Evolutionary conservation across 371 early-diverging fungal species (phyloP).

Genomic region (Dinochytrium kinnereticum): DNA sequence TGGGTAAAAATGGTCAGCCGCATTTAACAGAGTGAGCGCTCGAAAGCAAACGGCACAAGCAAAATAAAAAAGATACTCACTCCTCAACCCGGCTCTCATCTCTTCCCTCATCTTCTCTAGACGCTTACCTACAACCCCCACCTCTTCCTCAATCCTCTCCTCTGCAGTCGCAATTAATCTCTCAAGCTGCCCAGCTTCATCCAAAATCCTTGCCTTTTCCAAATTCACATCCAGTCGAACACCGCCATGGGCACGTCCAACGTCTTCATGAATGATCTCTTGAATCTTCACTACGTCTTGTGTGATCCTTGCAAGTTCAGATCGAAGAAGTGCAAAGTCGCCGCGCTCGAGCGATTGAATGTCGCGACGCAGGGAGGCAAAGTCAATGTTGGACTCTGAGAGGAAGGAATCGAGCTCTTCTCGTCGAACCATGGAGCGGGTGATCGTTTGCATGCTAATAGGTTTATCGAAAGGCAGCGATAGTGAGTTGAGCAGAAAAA

Average conservation of each 20-base stretch:
- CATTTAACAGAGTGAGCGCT: background rate
- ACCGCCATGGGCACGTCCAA: constrained; percentile 82
- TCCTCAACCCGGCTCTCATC: constrained; percentile 35
- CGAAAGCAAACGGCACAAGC: background rate
- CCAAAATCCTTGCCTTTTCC: constrained; percentile 89
- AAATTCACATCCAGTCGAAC: constrained; percentile 87
- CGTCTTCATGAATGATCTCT: constrained; percentile 79
- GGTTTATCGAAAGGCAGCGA: no score
- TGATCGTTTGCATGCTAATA: constrained; percentile 15
- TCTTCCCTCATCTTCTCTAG: constrained; percentile 37
- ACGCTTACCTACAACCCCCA: constrained; percentile 31
- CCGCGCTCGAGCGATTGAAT: constrained; percentile 85
- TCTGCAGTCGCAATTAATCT: constrained; percentile 40
- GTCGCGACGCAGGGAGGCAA: constrained; percentile 84
- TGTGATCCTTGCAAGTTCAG: constrained; percentile 78
- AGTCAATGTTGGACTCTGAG: constrained; percentile 84
- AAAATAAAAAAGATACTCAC: constrained; percentile 25
- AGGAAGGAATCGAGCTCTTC: constrained; percentile 52
- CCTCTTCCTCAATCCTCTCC: constrained; percentile 44
- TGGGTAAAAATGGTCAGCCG: background rate
- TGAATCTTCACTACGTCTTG: constrained; percentile 79
- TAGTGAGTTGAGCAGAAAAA: no score
- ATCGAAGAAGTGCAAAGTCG: constrained; percentile 81
- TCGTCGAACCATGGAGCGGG: constrained; percentile 1
- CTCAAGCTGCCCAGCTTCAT: constrained; percentile 61